phyloP scores from a whole-genome alignment of 106 monocot species.

The Allium cepa region DNA sequence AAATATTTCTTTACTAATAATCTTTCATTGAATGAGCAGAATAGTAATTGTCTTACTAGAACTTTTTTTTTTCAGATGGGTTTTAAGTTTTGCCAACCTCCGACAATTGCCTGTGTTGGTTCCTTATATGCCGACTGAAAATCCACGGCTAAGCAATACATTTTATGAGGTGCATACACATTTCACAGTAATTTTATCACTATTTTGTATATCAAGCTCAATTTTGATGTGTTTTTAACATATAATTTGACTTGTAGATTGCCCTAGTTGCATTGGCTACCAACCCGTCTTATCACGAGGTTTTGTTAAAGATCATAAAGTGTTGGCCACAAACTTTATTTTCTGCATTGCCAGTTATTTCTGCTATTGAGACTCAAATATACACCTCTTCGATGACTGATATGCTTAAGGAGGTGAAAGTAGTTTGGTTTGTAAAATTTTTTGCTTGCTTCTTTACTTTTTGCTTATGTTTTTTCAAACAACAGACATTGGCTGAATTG shows the following conservation, averaged over 20 bases:
- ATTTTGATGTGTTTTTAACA: conserved; percentile 3
- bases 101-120: conserved; percentile 94
- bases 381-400: conserved; percentile 71
- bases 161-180: conserved; percentile 70
- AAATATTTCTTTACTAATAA: no score
- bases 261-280: conserved; percentile 92
- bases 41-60: not conserved
- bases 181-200: not conserved
- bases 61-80: conserved; percentile 58
- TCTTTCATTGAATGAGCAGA: no score
- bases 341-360: conserved; percentile 81
- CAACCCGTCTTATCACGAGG: conserved; percentile 77
- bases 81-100: conserved; percentile 96
- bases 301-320: conserved; percentile 76
- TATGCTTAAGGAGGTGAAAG: conserved; percentile 73
- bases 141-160: conserved; percentile 83
- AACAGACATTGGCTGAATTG: conserved; percentile 85
- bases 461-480: not conserved
- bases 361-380: conserved; percentile 92
- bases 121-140: conserved; percentile 88
- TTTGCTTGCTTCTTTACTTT: not conserved
- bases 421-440: conserved; percentile 2
- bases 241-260: conserved; percentile 42
- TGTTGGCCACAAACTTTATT: conserved; percentile 75
- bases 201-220: not conserved